A percentile compares a stretch with the other conserved stretches of the same genome.
phyloP scores from a whole-genome alignment of 2,329 filamentous ascomycete genomes.

The Malbranchea zuffiana region DNA sequence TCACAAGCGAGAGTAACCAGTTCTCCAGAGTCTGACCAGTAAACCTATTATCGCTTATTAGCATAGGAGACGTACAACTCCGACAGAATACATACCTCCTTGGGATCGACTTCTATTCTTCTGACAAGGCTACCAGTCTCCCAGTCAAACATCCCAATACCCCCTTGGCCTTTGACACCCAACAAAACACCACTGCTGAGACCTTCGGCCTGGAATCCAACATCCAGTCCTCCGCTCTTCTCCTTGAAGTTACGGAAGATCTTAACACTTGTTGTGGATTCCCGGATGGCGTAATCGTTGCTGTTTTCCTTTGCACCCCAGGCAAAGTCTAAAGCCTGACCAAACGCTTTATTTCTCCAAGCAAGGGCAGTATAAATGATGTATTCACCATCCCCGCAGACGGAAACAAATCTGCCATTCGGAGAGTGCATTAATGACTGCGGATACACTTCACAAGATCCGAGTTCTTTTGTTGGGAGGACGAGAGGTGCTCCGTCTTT shows the following conservation, averaged over 20 bases:
- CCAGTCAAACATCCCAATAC: constrained; percentile 96
- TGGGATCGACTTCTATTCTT: constrained; percentile 71
- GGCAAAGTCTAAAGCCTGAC: constrained; percentile 86
- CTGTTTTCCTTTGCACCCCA: constrained; percentile 97
- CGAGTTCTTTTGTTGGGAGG: constrained; percentile 85
- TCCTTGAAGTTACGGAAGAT: constrained; percentile 97
- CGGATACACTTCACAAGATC: constrained; percentile 92
- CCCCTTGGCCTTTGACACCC: constrained; percentile 88
- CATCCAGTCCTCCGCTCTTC: constrained; percentile 75
- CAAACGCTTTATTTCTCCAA: constrained; percentile 96
- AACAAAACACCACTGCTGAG: constrained; percentile 79
- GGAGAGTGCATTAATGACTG: constrained; percentile 92
- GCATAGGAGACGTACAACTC: not conserved
- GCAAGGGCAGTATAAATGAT: constrained; percentile 97
- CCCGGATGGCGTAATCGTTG: constrained; percentile 95
- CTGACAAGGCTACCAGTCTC: constrained; percentile 76
- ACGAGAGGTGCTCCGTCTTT: constrained; percentile 85
- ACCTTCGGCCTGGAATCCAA: constrained; percentile 90
- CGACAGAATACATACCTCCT: constrained; percentile 41
- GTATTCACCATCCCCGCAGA: constrained; percentile 94
- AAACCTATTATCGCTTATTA: constrained; percentile 49
- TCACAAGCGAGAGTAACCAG: constrained; percentile 87
- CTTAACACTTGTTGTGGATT: constrained; percentile 88
- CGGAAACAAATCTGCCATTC: constrained; percentile 79
- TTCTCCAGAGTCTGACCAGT: constrained; percentile 96